Conservation (phyloP, 768 basidiomycete genomes). For the Favolaschia claudopus region DNA sequence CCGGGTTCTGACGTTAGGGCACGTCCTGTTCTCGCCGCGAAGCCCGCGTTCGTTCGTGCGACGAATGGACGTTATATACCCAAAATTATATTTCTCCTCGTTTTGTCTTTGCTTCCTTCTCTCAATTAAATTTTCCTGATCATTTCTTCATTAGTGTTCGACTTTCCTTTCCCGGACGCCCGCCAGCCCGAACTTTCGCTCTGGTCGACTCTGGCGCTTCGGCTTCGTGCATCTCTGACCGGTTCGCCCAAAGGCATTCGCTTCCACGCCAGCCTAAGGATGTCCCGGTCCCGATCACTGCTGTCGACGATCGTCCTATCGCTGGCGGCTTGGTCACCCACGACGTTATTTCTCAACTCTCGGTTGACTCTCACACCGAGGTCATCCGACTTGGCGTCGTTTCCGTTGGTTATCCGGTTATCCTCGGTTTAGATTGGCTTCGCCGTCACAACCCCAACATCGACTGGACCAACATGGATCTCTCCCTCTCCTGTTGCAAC, state of each 20-base stretch:
- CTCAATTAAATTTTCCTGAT: conserved; percentile 7
- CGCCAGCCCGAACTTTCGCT: conserved; percentile 31
- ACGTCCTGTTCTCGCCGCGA: conserved; percentile 1
- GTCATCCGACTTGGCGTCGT: conserved; percentile 31
- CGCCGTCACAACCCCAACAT: conserved; percentile 18
- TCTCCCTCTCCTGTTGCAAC: conserved; percentile 33
- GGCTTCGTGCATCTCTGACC: conserved; percentile 33
- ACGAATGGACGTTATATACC: neutral
- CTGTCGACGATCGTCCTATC: conserved; percentile 38
- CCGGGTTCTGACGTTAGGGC: conserved; percentile 20
- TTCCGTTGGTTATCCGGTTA: conserved; percentile 35
- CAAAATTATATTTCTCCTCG: conserved; percentile 13
- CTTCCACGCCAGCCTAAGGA: conserved; percentile 30
- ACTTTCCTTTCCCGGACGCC: conserved; percentile 31
- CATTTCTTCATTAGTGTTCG: conserved; percentile 35
- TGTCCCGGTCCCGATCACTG: conserved; percentile 33
- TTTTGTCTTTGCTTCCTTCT: too few species aligned
- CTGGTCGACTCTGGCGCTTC: conserved; percentile 38
- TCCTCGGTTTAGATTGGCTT: conserved; percentile 23
- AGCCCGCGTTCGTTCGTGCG: neutral
- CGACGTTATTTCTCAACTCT: conserved; percentile 31
- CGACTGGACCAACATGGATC: conserved; percentile 24
- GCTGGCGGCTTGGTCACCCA: conserved; percentile 41
- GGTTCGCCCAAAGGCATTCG: conserved; percentile 29
- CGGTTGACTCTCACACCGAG: conserved; percentile 31